phyloP scores from a whole-genome alignment of 768 basidiomycete species.

The Pleurotus pulmonarius region DNA sequence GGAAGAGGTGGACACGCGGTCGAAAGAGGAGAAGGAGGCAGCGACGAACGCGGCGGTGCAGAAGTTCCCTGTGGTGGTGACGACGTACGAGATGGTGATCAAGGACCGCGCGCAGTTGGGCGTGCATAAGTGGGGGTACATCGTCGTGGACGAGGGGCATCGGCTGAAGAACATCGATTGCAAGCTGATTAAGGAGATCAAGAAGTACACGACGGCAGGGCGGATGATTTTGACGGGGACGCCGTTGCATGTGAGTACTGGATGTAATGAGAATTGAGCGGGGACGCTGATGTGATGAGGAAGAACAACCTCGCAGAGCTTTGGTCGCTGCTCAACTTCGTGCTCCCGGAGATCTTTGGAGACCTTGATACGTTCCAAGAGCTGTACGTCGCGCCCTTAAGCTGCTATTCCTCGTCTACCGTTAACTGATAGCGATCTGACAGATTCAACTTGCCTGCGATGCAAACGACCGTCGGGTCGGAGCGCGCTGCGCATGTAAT shows the following conservation, averaged over 20 bases:
- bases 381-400: slow-evolving; percentile 45
- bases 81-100: slow-evolving; percentile 93
- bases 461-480: slow-evolving; percentile 52
- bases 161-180: slow-evolving; percentile 93
- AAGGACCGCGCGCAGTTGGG: slow-evolving; percentile 63
- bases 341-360: slow-evolving; percentile 90
- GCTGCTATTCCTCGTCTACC: no score
- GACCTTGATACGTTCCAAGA: slow-evolving; percentile 89
- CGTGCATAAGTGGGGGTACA: slow-evolving; percentile 80
- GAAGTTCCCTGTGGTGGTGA: slow-evolving; percentile 75
- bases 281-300: not conserved
- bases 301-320: slow-evolving; percentile 95
- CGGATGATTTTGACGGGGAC: slow-evolving; percentile 96
- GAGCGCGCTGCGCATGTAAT: slow-evolving; percentile 67
- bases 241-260: slow-evolving; percentile 75
- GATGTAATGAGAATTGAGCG: not conserved
- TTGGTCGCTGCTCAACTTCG: slow-evolving; percentile 94
- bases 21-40: slow-evolving; percentile 9
- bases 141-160: slow-evolving; percentile 94
- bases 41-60: not conserved
- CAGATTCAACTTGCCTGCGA: slow-evolving; percentile 71
- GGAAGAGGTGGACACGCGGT: not conserved
- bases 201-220: slow-evolving; percentile 78
- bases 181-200: slow-evolving; percentile 86
- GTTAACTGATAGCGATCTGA: not conserved